Percentiles rank a stretch among this genome's conserved stretches.
phyloP scores from a whole-genome alignment of 345 rosid genomes.

The Eucalyptus victrix region DNA sequence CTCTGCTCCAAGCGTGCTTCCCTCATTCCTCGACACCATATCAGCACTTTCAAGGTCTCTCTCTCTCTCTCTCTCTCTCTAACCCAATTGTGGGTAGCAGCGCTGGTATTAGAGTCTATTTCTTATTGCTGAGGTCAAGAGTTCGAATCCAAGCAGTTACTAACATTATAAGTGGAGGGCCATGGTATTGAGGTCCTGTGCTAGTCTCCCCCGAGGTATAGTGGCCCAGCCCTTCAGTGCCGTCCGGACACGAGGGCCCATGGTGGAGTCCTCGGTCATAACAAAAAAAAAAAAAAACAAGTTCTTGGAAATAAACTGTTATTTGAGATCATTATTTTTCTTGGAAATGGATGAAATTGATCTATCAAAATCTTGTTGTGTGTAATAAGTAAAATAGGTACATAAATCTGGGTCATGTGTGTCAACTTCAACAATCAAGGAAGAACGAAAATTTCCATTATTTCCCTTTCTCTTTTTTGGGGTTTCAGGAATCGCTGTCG shows the following conservation, averaged over 20 bases:
- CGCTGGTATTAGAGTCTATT: too few species aligned
- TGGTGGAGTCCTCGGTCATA: too few species aligned
- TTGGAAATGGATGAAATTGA: neutral
- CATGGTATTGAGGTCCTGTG: too few species aligned
- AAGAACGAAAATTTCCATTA: neutral
- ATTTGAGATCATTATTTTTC: neutral
- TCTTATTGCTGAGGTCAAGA: too few species aligned
- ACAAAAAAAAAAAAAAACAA: too few species aligned
- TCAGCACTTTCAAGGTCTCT: constrained; percentile 22
- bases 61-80: neutral
- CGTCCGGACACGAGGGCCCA: too few species aligned
- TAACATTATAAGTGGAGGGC: too few species aligned
- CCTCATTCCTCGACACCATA: constrained; percentile 15
- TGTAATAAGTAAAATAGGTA: neutral
- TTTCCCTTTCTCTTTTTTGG: neutral
- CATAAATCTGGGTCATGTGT: neutral
- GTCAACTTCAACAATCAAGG: neutral
- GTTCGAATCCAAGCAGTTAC: too few species aligned
- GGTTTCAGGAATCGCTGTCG: constrained; percentile 13
- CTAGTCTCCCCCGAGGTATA: too few species aligned
- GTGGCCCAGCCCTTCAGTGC: rapidly evolving
- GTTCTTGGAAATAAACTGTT: neutral
- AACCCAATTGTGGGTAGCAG: too few species aligned
- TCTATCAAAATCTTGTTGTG: neutral
- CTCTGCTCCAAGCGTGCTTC: constrained; percentile 28